These are phyloP conservation scores for Anisogramma anomala DNA, from an alignment of 2,329 filamentous ascomycete genomes.

Conservation along the genomic window DNA sequence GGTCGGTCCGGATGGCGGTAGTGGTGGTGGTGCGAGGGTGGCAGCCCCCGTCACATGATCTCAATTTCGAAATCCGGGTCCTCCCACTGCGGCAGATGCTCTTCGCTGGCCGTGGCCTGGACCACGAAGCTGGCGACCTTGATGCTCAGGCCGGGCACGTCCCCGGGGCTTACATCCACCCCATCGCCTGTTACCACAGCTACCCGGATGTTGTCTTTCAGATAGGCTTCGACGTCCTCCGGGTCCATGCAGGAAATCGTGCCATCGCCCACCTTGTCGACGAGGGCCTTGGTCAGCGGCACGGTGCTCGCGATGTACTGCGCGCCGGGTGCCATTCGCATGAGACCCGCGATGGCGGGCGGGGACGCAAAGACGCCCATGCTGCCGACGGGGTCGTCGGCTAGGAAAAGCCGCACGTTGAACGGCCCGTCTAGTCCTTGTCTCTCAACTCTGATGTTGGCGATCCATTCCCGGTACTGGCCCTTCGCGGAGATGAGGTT, in stretches of 20 bases:
- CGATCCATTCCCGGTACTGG: constrained; percentile 53
- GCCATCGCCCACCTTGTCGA: constrained; percentile 29
- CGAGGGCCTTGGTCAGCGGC: constrained; percentile 39
- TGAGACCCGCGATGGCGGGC: constrained; percentile 13
- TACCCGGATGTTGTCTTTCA: constrained; percentile 28
- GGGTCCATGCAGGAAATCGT: constrained; percentile 28
- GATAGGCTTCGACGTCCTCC: constrained; percentile 28
- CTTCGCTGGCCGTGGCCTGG: constrained; percentile 21
- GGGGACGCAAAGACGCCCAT: constrained; percentile 42
- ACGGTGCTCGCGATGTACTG: constrained; percentile 36
- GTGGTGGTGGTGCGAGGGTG: too few species aligned
- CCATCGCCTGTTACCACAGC: constrained; percentile 23
- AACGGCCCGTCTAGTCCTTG: constrained; percentile 51
- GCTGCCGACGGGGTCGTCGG: constrained; percentile 46
- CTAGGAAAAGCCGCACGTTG: constrained; percentile 58
- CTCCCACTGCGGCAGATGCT: constrained; percentile 29
- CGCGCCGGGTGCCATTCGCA: constrained; percentile 24
- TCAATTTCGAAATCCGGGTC: constrained; percentile 8
- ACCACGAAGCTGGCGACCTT: constrained; percentile 29
- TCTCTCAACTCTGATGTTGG: constrained; percentile 52
- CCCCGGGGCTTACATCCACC: constrained; percentile 17
- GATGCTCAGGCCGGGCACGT: constrained; percentile 26
- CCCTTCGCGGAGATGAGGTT: constrained; percentile 27
- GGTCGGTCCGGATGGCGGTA: too few species aligned
- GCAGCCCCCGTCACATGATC: neutral